Conservation (phyloP, 2,329 filamentous ascomycete genomes). For the Aspergillus sp. region DNA sequence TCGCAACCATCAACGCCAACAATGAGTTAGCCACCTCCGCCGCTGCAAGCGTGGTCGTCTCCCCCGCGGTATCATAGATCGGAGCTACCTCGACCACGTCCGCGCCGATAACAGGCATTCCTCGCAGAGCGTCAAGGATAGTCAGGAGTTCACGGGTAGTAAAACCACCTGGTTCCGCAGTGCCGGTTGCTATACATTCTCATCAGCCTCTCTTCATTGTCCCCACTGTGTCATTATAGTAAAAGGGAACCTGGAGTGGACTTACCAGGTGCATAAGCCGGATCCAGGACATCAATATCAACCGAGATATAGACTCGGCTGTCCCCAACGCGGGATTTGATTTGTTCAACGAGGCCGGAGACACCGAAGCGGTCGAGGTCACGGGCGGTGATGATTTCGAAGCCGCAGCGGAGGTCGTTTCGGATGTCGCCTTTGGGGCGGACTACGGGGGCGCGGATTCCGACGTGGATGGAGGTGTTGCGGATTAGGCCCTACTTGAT, state of each 20-base stretch:
- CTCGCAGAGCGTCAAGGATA: constrained; percentile 54
- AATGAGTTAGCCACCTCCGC: constrained; percentile 56
- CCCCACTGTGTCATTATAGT: background rate
- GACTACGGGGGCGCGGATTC: constrained; percentile 55
- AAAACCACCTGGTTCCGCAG: constrained; percentile 58
- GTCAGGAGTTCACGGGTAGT: constrained; percentile 56
- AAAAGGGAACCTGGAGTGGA: background rate
- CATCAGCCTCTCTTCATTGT: background rate
- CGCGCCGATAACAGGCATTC: constrained; percentile 54
- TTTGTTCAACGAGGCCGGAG: constrained; percentile 48
- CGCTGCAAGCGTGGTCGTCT: constrained; percentile 57
- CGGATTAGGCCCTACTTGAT: constrained; percentile 48
- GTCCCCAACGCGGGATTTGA: constrained; percentile 51
- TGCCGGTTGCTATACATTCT: constrained; percentile 49
- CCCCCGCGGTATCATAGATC: constrained; percentile 56
- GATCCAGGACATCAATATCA: constrained; percentile 60
- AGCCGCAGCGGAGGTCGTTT: constrained; percentile 57
- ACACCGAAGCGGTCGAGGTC: constrained; percentile 55
- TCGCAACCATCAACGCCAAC: constrained; percentile 42
- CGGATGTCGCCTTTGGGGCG: constrained; percentile 53
- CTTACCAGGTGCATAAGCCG: constrained; percentile 54
- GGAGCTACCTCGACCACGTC: constrained; percentile 61
- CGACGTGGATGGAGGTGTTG: constrained; percentile 59
- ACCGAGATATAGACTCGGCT: constrained; percentile 58
- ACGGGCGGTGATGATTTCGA: constrained; percentile 55